Percentiles rank a stretch among this genome's conserved stretches.
Evolutionary conservation across 805 yeast genomes (phyloP).

Genomic region (Lipomyces sp.): DNA sequence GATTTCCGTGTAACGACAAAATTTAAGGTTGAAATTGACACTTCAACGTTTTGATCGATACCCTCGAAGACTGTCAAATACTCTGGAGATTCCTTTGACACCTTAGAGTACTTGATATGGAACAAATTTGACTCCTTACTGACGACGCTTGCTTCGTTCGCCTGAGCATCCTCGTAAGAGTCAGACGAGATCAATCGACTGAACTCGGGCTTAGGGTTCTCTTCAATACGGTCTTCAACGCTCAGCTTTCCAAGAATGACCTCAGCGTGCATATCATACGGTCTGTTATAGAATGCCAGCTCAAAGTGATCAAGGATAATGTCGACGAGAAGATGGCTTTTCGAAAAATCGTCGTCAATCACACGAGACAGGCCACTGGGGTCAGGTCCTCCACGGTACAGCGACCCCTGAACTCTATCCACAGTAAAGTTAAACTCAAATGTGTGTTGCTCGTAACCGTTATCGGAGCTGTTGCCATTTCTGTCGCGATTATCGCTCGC

Average conservation of each 20-base stretch:
- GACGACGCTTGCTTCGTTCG: slow-evolving; percentile 64
- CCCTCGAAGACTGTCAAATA: slow-evolving; percentile 39
- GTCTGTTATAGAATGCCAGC: slow-evolving; percentile 64
- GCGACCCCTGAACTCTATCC: slow-evolving; percentile 61
- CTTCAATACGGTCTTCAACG: slow-evolving; percentile 75
- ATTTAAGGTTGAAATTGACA: slow-evolving; percentile 78
- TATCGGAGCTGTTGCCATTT: slow-evolving; percentile 20
- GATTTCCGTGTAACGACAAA: slow-evolving; percentile 78
- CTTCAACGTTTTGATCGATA: slow-evolving; percentile 73
- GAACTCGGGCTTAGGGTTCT: slow-evolving; percentile 64
- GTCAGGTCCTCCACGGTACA: slow-evolving; percentile 60
- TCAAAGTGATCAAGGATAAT: slow-evolving; percentile 68
- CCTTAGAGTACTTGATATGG: slow-evolving; percentile 37
- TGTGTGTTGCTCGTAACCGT: slow-evolving; percentile 55
- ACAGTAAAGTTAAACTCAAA: slow-evolving; percentile 78
- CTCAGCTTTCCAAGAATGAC: slow-evolving; percentile 67
- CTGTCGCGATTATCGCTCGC: slow-evolving; percentile 15
- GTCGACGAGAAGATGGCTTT: slow-evolving; percentile 65
- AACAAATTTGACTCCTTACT: slow-evolving; percentile 46
- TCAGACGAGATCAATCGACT: slow-evolving; percentile 71
- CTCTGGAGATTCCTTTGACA: slow-evolving; percentile 38
- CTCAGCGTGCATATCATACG: slow-evolving; percentile 66
- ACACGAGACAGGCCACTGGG: slow-evolving; percentile 52
- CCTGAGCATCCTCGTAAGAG: slow-evolving; percentile 53
- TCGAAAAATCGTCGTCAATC: slow-evolving; percentile 20